Conservation (phyloP, 306 rosid species). For the Prunus dulcis region DNA sequence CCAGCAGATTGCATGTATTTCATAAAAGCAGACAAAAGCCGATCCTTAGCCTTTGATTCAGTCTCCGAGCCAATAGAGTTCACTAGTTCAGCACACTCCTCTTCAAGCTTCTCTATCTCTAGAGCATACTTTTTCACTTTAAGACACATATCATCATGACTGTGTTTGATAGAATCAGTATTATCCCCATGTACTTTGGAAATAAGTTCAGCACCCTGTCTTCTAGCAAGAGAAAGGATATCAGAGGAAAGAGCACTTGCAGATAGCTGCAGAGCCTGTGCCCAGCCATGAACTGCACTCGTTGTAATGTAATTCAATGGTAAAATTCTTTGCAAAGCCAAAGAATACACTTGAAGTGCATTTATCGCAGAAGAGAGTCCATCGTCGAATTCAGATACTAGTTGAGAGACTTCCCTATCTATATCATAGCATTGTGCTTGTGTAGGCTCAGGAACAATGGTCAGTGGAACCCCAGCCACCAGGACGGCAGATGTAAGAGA, state of each 20-base stretch:
- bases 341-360: constrained; percentile 70
- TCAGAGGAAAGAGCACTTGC: constrained; percentile 69
- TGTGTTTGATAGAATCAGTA: constrained; percentile 49
- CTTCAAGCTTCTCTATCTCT: constrained; percentile 72
- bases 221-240: constrained; percentile 70
- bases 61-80: constrained; percentile 67
- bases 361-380: constrained; percentile 66
- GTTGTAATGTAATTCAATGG: constrained; percentile 82
- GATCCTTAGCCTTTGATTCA: constrained; percentile 75
- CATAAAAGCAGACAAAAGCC: constrained; percentile 61
- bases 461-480: constrained; percentile 86
- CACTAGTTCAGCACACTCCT: constrained; percentile 62
- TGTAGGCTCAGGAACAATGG: constrained; percentile 99
- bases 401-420: constrained; percentile 82
- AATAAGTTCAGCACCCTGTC: constrained; percentile 84
- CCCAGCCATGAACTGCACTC: constrained; percentile 93
- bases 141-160: constrained; percentile 63
- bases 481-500: constrained; percentile 86
- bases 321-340: constrained; percentile 82
- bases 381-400: constrained; percentile 64
- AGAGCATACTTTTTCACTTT: constrained; percentile 61
- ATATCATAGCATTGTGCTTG: constrained; percentile 91
- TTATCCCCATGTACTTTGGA: constrained; percentile 51
- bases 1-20: constrained; percentile 69
- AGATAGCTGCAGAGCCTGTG: constrained; percentile 75